Percentiles rank a stretch among this genome's conserved stretches.
phyloP scores from a whole-genome alignment of 176 grass and related monocot species.

The Ananas comosus region DNA sequence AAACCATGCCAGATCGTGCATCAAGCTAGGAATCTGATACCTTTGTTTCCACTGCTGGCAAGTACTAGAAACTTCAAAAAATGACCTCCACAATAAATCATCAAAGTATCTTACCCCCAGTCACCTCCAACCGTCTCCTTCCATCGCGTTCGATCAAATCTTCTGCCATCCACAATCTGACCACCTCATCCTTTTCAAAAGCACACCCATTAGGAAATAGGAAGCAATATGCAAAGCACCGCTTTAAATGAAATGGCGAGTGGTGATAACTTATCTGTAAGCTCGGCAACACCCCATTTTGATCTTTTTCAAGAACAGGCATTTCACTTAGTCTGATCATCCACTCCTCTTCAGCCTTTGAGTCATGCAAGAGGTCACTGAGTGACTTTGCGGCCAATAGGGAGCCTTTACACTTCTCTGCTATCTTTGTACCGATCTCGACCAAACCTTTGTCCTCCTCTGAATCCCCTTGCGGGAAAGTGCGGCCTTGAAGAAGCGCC shows the following conservation, averaged over 20 bases:
- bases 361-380: constrained; percentile 28
- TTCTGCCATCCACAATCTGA: constrained; percentile 56
- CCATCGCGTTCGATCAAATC: constrained; percentile 28
- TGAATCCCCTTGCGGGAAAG: neutral
- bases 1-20: constrained; percentile 27
- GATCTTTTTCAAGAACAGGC: constrained; percentile 28
- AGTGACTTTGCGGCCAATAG: constrained; percentile 57
- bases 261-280: constrained; percentile 63
- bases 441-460: constrained; percentile 2
- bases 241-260: constrained; percentile 44
- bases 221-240: constrained; percentile 49
- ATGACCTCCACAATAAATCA: constrained; percentile 36
- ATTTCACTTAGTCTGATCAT: constrained; percentile 30
- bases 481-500: constrained; percentile 19
- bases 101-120: constrained; percentile 35
- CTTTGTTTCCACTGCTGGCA: neutral
- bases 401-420: constrained; percentile 37
- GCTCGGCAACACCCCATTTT: constrained; percentile 26
- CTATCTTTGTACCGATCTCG: constrained; percentile 32
- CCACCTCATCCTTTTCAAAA: constrained; percentile 44
- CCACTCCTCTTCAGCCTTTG: constrained; percentile 37
- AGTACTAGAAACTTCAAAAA: constrained; percentile 22
- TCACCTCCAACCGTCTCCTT: constrained; percentile 19
- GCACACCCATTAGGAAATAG: constrained; percentile 33
- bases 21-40: constrained; percentile 27